Base-by-base conservation (phyloP, 305 asterid species). In the Fraxinus paxiana region DNA sequence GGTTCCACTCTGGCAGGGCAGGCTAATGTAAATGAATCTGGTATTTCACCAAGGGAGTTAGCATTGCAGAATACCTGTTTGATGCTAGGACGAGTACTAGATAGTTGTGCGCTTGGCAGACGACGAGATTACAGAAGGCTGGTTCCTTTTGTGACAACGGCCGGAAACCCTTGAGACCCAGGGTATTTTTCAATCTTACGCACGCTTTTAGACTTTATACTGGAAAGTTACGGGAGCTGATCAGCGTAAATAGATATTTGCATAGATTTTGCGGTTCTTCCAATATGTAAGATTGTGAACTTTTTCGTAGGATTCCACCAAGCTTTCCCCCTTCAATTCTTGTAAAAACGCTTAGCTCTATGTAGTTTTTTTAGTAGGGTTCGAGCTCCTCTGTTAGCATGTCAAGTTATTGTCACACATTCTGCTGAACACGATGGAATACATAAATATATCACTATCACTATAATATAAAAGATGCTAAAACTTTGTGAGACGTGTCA, bases 11-110 rank as follows among this genome's bases (percentile, higher is more conserved):
- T 83, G 13, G 78, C 78, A 3, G 83, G 87, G 83, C 97, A 85
- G 72, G 83, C 83, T 35, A 86, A 83, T 82, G 80, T 85, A 1
- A 74, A 79, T 17, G 98, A 93, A 79, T 87, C 96, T 0, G 93
- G 98, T 37, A 51, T 84, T 20, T 87, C 98, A 48, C 84, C 91
- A 8, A 89, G 87, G 78, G 99, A 96, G 82, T 75, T 91, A 75
- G 94, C 99, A 0, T 78, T 94, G 87, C 97, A 94, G 85, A 96
- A 96, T 81, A 94, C 99, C 0, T 89, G 99, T 10, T 59, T 92
- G 88, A 90, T 94, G 92, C 97, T 96, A 0, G 99, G 99, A 76
- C 92, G 97, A 71, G 97, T 96, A 80, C 97, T 96, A 3, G 98
- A 92, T 69, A 87, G 92, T 43, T 96, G 97, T 82, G 93, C 98